phyloP scores from a whole-genome alignment of 805 yeast species.

The Teunomyces lycoperdinae region DNA sequence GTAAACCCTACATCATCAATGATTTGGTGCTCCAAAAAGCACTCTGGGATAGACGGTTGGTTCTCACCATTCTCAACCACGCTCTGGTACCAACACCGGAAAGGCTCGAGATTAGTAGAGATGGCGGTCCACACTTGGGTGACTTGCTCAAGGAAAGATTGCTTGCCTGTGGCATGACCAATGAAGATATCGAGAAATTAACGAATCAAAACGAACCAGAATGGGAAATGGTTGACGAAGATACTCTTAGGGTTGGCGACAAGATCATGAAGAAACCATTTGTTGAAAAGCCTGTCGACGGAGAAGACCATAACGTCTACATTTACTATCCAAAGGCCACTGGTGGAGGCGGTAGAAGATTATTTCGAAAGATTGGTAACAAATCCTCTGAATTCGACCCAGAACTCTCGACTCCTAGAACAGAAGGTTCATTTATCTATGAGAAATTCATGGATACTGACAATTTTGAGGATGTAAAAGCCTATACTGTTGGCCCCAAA shows the following conservation, averaged over 20 bases:
- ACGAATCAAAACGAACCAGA: constrained; percentile 72
- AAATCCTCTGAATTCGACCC: constrained; percentile 96
- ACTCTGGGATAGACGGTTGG: constrained; percentile 95
- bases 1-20: constrained; percentile 87
- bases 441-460: constrained; percentile 97
- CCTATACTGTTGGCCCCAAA: constrained; percentile 88
- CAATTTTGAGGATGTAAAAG: constrained; percentile 97
- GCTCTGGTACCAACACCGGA: constrained; percentile 88
- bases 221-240: constrained; percentile 83
- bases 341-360: constrained; percentile 96
- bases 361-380: constrained; percentile 95
- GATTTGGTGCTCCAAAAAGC: constrained; percentile 89
- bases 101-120: constrained; percentile 86
- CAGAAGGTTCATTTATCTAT: constrained; percentile 87
- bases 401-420: constrained; percentile 65
- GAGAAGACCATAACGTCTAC: constrained; percentile 96
- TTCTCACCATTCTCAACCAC: constrained; percentile 72
- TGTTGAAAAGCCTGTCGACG: constrained; percentile 98
- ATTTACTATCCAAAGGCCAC: constrained; percentile 83
- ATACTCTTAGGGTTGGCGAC: constrained; percentile 76
- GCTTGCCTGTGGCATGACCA: constrained; percentile 38
- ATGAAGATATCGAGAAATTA: constrained; percentile 51
- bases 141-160: constrained; percentile 47
- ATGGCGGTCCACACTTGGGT: constrained; percentile 91
- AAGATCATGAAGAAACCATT: constrained; percentile 76